Evolutionary conservation across 306 rosid genomes (phyloP).

Genomic region (Cucurbita ficifolia): DNA sequence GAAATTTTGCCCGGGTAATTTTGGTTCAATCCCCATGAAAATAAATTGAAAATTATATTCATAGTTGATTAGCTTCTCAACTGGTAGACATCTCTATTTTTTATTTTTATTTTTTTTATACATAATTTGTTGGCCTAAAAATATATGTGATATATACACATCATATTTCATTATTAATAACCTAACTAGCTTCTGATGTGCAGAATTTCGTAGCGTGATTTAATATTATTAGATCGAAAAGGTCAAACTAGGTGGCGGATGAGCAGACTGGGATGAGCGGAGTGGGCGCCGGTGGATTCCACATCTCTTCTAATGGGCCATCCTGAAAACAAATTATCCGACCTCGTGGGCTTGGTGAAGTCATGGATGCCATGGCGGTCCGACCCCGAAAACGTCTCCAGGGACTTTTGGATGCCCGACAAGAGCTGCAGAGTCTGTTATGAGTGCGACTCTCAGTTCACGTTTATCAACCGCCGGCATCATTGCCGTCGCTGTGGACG

Average conservation of each 20-base stretch:
- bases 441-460: conserved; percentile 82
- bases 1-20: no score
- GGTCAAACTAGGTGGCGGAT: not conserved
- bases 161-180: no score
- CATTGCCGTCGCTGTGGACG: conserved; percentile 93
- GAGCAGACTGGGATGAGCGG: conserved; percentile 1
- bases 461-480: conserved; percentile 66
- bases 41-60: no score
- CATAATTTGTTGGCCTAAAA: no score
- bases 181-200: not conserved
- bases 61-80: no score
- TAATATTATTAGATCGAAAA: not conserved
- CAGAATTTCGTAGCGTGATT: not conserved
- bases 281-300: not conserved
- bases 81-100: no score
- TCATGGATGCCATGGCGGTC: conserved; percentile 72
- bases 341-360: conserved; percentile 39
- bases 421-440: conserved; percentile 80
- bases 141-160: no score
- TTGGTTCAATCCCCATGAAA: no score
- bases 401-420: conserved; percentile 97
- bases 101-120: no score
- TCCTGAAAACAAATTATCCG: conserved; percentile 33
- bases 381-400: conserved; percentile 53
- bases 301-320: conserved; percentile 39